Evolutionary conservation across 805 yeast genomes (phyloP).

Genomic region (Lachancea sp.): DNA sequence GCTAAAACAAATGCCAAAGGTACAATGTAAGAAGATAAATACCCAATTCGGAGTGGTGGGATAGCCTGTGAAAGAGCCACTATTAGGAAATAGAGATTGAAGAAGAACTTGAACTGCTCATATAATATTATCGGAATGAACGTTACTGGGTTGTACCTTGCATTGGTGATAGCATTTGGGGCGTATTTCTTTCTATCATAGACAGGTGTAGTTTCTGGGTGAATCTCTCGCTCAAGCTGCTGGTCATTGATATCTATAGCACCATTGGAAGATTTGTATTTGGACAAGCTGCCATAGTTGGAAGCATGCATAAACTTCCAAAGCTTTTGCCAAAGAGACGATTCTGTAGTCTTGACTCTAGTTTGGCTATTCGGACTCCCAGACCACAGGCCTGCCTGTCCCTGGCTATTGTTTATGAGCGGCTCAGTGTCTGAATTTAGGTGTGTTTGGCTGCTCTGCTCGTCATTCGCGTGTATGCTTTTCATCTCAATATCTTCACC

Average conservation of each 20-base stretch:
- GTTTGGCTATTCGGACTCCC: background rate
- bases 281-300: conserved; percentile 7
- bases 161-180: conserved; percentile 83
- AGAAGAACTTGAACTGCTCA: conserved; percentile 95
- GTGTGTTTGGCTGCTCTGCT: conserved; percentile 12
- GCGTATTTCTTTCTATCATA: conserved; percentile 38
- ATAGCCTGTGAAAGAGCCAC: conserved; percentile 92
- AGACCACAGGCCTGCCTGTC: conserved; percentile 5
- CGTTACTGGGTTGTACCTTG: conserved; percentile 83
- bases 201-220: conserved; percentile 38
- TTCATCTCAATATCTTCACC: conserved; percentile 29
- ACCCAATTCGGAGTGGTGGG: conserved; percentile 88
- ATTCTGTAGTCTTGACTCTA: background rate
- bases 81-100: conserved; percentile 81
- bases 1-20: conserved; percentile 89
- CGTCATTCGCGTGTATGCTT: conserved; percentile 15
- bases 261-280: conserved; percentile 2
- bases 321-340: conserved; percentile 15
- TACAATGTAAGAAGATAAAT: conserved; percentile 83
- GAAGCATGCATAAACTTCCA: conserved; percentile 7
- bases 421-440: conserved; percentile 12
- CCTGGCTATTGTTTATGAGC: conserved; percentile 10
- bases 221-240: conserved; percentile 37
- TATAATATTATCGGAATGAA: conserved; percentile 84
- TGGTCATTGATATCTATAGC: conserved; percentile 26